Evolutionary conservation across 352 stramenopile genomes (phyloP).

Genomic region (Pilasporangium apinafurcum): DNA sequence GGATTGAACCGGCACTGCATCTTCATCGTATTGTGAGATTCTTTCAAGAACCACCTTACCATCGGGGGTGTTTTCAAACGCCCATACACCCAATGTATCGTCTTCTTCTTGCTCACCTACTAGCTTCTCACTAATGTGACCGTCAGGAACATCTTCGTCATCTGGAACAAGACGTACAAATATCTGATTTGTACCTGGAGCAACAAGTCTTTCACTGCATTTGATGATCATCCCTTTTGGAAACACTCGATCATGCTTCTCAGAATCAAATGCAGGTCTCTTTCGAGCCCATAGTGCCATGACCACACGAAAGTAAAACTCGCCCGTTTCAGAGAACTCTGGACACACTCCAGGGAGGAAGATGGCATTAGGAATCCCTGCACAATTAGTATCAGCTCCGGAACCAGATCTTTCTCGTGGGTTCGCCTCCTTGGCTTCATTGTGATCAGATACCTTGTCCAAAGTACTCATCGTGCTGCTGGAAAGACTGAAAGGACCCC

Average conservation of each 20-base stretch:
- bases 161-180: conserved; percentile 33
- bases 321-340: conserved; percentile 44
- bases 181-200: conserved; percentile 52
- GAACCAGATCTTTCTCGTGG: not conserved
- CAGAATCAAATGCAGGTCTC: conserved; percentile 35
- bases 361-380: conserved; percentile 12
- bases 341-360: conserved; percentile 63
- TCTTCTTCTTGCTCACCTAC: conserved; percentile 10
- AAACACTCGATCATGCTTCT: conserved; percentile 44
- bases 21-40: conserved; percentile 37
- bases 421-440: not conserved
- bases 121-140: not conserved
- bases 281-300: conserved; percentile 39
- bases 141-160: conserved; percentile 6
- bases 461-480: conserved; percentile 51
- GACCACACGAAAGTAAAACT: conserved; percentile 63
- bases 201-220: conserved; percentile 44
- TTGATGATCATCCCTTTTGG: conserved; percentile 48
- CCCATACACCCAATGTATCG: conserved; percentile 44
- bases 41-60: conserved; percentile 55
- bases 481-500: conserved; percentile 62
- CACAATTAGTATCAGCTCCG: too few species aligned
- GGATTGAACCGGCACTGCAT: conserved; percentile 6
- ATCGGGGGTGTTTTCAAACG: conserved; percentile 58
- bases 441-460: conserved; percentile 13